Evolutionary conservation across 176 grass and related monocot species (phyloP).

Genomic region (Oryza nivara): DNA sequence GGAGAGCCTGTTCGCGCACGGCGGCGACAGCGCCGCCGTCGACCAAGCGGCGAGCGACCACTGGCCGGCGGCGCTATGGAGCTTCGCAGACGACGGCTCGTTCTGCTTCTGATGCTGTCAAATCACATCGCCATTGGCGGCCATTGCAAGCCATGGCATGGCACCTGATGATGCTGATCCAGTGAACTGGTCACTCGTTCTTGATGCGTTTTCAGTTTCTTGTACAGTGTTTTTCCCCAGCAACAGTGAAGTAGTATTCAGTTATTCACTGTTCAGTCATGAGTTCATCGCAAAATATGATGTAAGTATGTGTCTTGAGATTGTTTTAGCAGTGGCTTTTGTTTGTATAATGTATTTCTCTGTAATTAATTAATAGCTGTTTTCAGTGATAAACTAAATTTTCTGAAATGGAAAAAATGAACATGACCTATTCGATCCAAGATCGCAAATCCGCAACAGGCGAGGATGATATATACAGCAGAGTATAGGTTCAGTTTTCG

Average conservation of each 20-base stretch:
- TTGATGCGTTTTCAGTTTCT: neutral
- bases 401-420: neutral
- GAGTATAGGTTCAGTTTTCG: too few species aligned
- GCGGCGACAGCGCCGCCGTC: neutral
- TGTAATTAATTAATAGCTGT: neutral
- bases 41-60: neutral
- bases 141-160: neutral
- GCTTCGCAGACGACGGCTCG: conserved; percentile 5
- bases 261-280: neutral
- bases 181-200: neutral
- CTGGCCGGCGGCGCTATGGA: neutral
- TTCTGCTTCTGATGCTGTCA: neutral
- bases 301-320: neutral
- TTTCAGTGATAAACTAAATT: neutral
- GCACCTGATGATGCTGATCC: neutral
- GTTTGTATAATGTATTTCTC: neutral
- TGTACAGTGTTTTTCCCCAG: neutral
- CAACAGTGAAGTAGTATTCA: neutral
- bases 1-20: neutral
- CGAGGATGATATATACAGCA: too few species aligned
- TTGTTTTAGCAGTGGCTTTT: neutral
- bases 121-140: neutral
- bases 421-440: too few species aligned
- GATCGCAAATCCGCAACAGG: too few species aligned
- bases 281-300: neutral